A percentile compares a stretch with the other conserved stretches of the same genome.
Conservation (phyloP, 2,329 filamentous ascomycete species). For the Zasmidium angulare region DNA sequence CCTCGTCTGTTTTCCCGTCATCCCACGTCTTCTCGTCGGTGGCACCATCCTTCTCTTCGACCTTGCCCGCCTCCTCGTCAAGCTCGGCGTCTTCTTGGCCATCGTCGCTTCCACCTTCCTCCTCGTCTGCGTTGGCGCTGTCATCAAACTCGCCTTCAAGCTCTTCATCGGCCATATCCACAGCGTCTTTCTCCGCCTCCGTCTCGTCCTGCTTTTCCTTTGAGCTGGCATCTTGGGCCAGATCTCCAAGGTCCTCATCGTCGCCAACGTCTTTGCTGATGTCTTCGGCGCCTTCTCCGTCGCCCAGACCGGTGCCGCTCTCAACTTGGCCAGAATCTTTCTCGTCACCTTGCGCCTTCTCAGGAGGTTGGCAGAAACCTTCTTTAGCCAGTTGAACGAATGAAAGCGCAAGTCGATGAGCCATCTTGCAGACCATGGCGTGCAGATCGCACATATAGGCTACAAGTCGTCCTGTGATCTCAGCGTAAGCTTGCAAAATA, state of each 20-base stretch:
- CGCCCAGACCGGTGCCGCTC: constrained; percentile 87
- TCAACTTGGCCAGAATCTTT: constrained; percentile 71
- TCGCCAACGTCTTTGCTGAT: constrained; percentile 96
- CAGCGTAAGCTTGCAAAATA: constrained; percentile 71
- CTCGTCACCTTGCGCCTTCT: constrained; percentile 57
- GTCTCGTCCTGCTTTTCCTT: constrained; percentile 62
- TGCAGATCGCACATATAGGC: constrained; percentile 64
- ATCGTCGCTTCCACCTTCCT: constrained; percentile 58
- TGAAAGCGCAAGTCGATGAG: constrained; percentile 70
- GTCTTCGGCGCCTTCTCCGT: constrained; percentile 92
- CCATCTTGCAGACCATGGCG: constrained; percentile 68
- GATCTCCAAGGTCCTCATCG: constrained; percentile 87
- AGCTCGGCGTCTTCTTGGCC: constrained; percentile 61
- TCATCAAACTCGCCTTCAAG: constrained; percentile 82
- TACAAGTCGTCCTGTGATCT: constrained; percentile 60
- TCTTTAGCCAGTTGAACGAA: constrained; percentile 78
- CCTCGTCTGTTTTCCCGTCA: constrained; percentile 76
- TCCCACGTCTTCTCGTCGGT: constrained; percentile 99
- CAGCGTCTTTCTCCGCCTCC: constrained; percentile 77
- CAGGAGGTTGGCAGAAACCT: constrained; percentile 88
- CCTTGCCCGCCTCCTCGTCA: constrained; percentile 66
- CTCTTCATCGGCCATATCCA: constrained; percentile 91
- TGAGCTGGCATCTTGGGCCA: constrained; percentile 71
- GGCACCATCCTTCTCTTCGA: constrained; percentile 85
- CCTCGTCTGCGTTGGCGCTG: constrained; percentile 56